Conservation (phyloP, 306 rosid genomes). For the Cucumis cinereus region DNA sequence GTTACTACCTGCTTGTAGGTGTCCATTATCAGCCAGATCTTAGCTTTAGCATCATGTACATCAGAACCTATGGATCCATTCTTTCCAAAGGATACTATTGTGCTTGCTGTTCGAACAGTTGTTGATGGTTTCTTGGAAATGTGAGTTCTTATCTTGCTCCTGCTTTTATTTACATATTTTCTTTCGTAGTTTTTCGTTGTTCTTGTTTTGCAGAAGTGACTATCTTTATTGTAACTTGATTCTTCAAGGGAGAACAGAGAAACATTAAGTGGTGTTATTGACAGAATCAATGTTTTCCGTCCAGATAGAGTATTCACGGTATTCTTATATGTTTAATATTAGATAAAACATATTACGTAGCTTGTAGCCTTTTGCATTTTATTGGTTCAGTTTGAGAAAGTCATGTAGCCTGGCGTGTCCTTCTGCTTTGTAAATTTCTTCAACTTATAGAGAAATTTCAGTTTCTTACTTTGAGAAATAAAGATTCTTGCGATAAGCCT, state of each 20-base stretch:
- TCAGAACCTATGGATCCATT: conserved; percentile 57
- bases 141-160: conserved; percentile 24
- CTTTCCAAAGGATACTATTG: conserved; percentile 47
- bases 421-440: neutral
- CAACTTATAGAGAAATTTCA: neutral
- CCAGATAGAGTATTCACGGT: conserved; percentile 91
- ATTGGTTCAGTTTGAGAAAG: neutral
- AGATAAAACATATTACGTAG: neutral
- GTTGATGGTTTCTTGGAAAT: conserved; percentile 84
- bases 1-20: conserved; percentile 37
- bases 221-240: conserved; percentile 15
- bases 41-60: conserved; percentile 62
- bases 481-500: neutral
- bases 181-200: neutral
- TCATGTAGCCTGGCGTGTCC: neutral
- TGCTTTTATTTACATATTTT: neutral
- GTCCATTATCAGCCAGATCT: conserved; percentile 62
- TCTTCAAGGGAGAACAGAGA: conserved; percentile 43
- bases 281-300: conserved; percentile 77
- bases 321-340: neutral
- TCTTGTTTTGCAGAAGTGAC: conserved; percentile 7
- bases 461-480: neutral
- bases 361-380: neutral
- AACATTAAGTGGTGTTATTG: conserved; percentile 38
- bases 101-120: conserved; percentile 48